Evolutionary conservation across 148 eudicot species (phyloP), one percentile per base, ranked within the genome.

Genomic region (Amaranthus cruentus): DNA sequence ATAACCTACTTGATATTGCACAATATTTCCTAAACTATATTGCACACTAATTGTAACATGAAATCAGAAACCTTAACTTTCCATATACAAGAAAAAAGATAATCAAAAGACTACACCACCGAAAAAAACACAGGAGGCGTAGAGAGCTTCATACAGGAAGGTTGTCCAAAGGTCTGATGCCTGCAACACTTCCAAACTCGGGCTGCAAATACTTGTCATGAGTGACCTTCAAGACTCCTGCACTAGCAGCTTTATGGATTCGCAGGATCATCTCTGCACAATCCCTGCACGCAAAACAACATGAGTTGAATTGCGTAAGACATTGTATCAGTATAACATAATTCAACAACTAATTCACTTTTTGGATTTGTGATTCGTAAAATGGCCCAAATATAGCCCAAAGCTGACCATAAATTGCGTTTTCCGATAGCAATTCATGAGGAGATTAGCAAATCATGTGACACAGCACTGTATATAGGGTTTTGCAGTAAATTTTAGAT

Each of bases 261-360:
- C 79, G 77, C 47, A 89, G 63, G 49, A 91, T 82, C 89, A 83
- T 89, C 81, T 86, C 85, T 5, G 92, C 89, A 80, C 98, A 93
- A 43, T 81, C 87, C 90, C 98, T 93, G 87, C 55, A 79, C 49
- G 47, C 74, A 64, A 44, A 4, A 44, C 46, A 53, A 62, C 51
- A n/a, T 66, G 42, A 48, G 52, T 14, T 9, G 2, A 47, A 10
- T 7, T 66, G 47, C 38, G 47, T 3, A 75, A 47, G 53, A 44
- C 50, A 67, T 5, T 13, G 9, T 11, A 15, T 18, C 15, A 46
- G 38, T 28, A 49, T 67, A 43, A 21, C 5, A 49, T 28, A 28
- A 28, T 28, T 28, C 38, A 28, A 28, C 38, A 28, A 2, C 38
- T 28, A 28, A 28, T 28, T 28, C 38, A 28, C 38, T 28, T 28